Percentiles rank a stretch among this genome's conserved stretches.
phyloP scores from a whole-genome alignment of 2,329 filamentous ascomycete species.

The Dactylellina parvicollis region DNA sequence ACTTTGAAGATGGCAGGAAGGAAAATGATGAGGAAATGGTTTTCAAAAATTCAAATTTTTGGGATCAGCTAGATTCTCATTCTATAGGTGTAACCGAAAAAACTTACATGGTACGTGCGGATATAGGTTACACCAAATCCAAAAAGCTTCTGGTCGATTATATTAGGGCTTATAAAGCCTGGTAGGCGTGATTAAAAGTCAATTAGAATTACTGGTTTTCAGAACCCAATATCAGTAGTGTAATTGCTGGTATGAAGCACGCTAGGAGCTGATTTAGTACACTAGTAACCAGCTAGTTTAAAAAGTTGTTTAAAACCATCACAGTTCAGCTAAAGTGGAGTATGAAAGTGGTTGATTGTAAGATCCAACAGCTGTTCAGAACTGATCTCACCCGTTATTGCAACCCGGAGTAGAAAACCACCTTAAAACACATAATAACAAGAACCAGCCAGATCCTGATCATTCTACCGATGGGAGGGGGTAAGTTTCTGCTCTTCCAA shows the following conservation, averaged over 20 bases:
- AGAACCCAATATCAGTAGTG: too few relatives aligned
- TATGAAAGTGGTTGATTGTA: background rate
- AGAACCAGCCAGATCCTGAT: background rate
- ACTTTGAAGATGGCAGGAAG: background rate
- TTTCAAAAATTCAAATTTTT: background rate
- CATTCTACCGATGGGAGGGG: background rate
- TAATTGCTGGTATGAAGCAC: too few relatives aligned
- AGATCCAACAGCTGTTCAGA: background rate
- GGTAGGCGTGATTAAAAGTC: background rate
- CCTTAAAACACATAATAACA: conserved; percentile 4
- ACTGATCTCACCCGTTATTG: background rate
- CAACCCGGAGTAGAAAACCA: background rate
- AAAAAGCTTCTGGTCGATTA: conserved; percentile 5
- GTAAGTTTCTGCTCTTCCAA: conserved; percentile 1
- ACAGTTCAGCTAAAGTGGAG: background rate
- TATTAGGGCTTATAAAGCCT: background rate
- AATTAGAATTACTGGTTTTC: too few relatives aligned
- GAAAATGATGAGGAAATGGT: background rate
- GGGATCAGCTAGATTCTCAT: background rate
- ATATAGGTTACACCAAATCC: conserved; percentile 1
- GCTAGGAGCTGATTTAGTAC: too few relatives aligned
- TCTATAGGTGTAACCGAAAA: background rate
- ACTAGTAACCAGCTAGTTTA: background rate
- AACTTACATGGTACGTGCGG: background rate
- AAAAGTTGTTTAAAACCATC: background rate